Evolutionary conservation across 148 eudicot species (phyloP).

Genomic region (Chenopodium formosanum): DNA sequence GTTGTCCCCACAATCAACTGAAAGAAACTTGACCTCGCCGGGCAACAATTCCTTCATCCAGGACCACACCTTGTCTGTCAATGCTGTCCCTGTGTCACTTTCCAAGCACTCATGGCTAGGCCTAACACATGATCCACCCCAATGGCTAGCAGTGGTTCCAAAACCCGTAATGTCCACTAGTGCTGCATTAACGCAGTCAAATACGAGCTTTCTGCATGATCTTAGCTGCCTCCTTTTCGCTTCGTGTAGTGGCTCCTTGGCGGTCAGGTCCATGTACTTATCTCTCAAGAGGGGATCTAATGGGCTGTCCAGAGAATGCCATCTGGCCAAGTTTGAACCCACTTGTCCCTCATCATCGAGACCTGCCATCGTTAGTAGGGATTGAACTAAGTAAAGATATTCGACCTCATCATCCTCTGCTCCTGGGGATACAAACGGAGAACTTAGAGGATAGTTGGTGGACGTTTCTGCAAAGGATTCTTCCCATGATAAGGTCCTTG

Average conservation of each 20-base stretch:
- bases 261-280: slow-evolving; percentile 43
- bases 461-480: slow-evolving; percentile 48
- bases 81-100: slow-evolving; percentile 5
- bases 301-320: slow-evolving; percentile 85
- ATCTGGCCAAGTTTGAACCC: slow-evolving; percentile 42
- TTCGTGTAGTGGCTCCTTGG: slow-evolving; percentile 51
- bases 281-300: slow-evolving; percentile 73
- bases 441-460: slow-evolving; percentile 34
- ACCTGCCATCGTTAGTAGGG: slow-evolving; percentile 65
- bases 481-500: slow-evolving; percentile 83
- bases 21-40: slow-evolving; percentile 37
- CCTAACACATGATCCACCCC: slow-evolving; percentile 17
- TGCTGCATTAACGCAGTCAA: slow-evolving; percentile 77
- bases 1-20: slow-evolving; percentile 41
- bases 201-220: slow-evolving; percentile 65
- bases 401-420: slow-evolving; percentile 54
- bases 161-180: slow-evolving; percentile 45
- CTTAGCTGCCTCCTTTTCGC: slow-evolving; percentile 60
- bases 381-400: slow-evolving; percentile 54
- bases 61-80: slow-evolving; percentile 59
- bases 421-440: slow-evolving; percentile 42
- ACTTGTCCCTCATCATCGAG: slow-evolving; percentile 38
- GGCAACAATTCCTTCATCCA: slow-evolving; percentile 60
- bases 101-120: slow-evolving; percentile 8
- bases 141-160: slow-evolving; percentile 27